Evolutionary conservation across 768 basidiomycete genomes (phyloP).

Genomic region (Xanthoconium purpureum): DNA sequence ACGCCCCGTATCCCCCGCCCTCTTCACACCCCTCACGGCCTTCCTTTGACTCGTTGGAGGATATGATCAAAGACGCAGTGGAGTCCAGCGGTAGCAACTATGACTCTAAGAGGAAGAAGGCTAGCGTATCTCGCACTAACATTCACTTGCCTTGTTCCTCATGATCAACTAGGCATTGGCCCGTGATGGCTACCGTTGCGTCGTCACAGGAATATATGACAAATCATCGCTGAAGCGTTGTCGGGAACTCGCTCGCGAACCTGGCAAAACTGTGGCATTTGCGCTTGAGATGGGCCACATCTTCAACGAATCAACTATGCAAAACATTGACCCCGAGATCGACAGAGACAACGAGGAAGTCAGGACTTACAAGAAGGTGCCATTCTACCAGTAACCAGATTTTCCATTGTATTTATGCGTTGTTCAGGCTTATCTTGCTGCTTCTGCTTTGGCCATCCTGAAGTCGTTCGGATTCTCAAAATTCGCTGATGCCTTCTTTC

Average conservation of each 20-base stretch:
- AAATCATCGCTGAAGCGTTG: not conserved
- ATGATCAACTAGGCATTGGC: not conserved
- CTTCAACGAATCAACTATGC: not conserved
- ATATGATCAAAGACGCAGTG: not conserved
- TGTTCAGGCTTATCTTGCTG: not conserved
- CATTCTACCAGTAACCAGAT: not conserved
- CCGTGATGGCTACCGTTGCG: not conserved
- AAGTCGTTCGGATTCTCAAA: too few relatives aligned
- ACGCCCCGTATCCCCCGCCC: not conserved
- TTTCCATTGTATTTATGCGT: not conserved
- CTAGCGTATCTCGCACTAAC: too few relatives aligned
- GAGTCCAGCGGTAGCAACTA: not conserved
- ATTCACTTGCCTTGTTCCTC: not conserved
- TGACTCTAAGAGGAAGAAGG: not conserved
- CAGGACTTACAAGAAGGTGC: not conserved
- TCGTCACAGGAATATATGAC: not conserved
- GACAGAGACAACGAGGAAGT: not conserved
- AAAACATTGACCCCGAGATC: not conserved
- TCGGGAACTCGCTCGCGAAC: not conserved
- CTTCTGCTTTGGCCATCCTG: not conserved
- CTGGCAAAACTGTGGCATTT: rapidly evolving
- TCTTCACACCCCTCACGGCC: not conserved
- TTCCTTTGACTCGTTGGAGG: not conserved
- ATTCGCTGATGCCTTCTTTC: not conserved
- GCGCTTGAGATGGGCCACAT: not conserved